A percentile compares a stretch with the other conserved stretches of the same genome.
These are phyloP conservation scores for Camptophora hylomeconis DNA, from an alignment of 2,329 filamentous ascomycete species.

Conservation along the genomic window DNA sequence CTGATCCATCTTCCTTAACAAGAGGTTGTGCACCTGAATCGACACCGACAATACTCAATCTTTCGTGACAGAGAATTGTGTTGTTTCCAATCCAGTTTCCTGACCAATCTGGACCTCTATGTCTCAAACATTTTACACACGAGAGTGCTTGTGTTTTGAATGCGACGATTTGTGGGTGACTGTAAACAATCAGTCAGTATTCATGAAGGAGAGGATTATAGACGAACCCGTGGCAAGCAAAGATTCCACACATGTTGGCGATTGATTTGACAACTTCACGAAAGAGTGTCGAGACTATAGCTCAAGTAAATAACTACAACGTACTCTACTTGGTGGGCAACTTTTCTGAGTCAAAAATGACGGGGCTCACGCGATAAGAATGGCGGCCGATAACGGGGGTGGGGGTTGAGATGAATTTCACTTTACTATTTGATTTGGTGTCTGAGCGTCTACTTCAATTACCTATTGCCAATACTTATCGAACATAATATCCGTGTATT, in stretches of 20 bases:
- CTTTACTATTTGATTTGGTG: no score
- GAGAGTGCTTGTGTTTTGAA: conserved; percentile 23
- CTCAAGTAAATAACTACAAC: no score
- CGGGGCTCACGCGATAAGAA: no score
- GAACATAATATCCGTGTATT: no score
- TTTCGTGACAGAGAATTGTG: conserved; percentile 95
- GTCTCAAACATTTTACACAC: conserved; percentile 56
- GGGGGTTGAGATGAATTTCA: no score
- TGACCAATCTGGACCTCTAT: conserved; percentile 97
- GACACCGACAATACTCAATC: conserved; percentile 93
- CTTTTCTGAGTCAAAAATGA: no score
- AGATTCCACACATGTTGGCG: conserved; percentile 85
- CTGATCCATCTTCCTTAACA: conserved; percentile 75
- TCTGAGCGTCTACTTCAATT: no score
- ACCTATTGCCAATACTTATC: no score
- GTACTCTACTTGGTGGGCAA: no score
- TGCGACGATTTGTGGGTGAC: conserved; percentile 20
- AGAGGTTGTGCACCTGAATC: conserved; percentile 93
- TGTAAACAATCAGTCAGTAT: conserved; percentile 18
- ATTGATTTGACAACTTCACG: conserved; percentile 15
- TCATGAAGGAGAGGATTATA: conserved; percentile 6
- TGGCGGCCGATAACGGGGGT: no score
- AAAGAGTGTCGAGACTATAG: conserved; percentile 11
- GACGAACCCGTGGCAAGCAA: conserved; percentile 79
- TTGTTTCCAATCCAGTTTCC: conserved; percentile 81